Conservation (phyloP, 2,329 filamentous ascomycete genomes). For the Ophidiomyces ophidiicola region DNA sequence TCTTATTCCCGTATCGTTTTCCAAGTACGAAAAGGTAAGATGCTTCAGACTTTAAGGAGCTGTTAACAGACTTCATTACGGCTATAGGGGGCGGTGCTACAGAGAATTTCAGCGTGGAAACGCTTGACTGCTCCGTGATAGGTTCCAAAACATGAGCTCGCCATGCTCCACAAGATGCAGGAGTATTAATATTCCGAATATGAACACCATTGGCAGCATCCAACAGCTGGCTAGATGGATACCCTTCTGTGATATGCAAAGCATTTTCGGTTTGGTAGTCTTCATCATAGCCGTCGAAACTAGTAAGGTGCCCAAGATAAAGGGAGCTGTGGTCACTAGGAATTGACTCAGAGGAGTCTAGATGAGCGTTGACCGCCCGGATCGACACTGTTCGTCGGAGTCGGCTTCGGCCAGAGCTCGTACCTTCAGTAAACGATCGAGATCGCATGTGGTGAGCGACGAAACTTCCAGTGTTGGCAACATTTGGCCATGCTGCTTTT, state of each 20-base stretch:
- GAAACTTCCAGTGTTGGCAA: neutral
- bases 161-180: conserved; percentile 16
- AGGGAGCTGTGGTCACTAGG: conserved; percentile 29
- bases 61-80: neutral
- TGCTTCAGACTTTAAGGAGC: neutral
- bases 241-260: neutral
- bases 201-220: conserved; percentile 43
- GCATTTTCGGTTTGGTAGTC: neutral
- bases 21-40: neutral
- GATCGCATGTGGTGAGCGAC: neutral
- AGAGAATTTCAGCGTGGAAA: conserved; percentile 17
- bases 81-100: conserved; percentile 2
- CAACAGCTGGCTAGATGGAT: neutral
- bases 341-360: conserved; percentile 24
- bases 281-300: conserved; percentile 18
- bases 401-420: conserved; percentile 8
- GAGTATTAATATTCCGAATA: neutral
- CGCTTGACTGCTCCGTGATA: conserved; percentile 21
- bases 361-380: conserved; percentile 15
- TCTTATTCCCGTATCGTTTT: conserved; percentile 15
- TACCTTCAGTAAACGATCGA: conserved; percentile 6
- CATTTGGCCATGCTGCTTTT: neutral
- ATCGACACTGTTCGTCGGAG: conserved; percentile 17
- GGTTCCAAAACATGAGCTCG: conserved; percentile 19
- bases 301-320: conserved; percentile 27